A percentile compares a stretch with the other conserved stretches of the same genome.
phyloP scores from a whole-genome alignment of 2,329 filamentous ascomycete species.

The Cladosporium sp. region DNA sequence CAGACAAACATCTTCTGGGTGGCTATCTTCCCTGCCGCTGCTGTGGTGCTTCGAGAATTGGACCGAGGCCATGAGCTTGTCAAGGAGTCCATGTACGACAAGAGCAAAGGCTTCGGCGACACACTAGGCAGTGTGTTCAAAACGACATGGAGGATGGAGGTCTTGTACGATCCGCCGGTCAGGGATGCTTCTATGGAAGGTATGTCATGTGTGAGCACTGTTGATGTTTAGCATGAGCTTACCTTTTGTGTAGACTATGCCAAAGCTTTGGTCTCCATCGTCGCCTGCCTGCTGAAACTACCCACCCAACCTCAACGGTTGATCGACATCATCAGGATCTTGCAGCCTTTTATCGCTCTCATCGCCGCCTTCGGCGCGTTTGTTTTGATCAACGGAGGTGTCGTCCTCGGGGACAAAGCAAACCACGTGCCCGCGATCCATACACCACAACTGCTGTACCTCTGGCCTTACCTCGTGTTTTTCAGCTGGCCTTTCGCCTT shows the following conservation, averaged over 20 bases:
- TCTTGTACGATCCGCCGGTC: constrained; percentile 53
- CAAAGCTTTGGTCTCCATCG: constrained; percentile 62
- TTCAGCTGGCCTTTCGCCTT: constrained; percentile 81
- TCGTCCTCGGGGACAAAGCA: constrained; percentile 92
- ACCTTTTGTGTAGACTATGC: constrained; percentile 43
- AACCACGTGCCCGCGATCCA: constrained; percentile 91
- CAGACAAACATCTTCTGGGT: constrained; percentile 99
- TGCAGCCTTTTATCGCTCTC: constrained; percentile 58
- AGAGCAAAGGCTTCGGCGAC: constrained; percentile 35
- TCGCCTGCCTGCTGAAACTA: constrained; percentile 54
- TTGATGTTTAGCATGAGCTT: background rate
- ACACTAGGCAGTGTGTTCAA: constrained; percentile 30
- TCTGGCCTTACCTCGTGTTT: constrained; percentile 86
- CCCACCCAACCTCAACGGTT: constrained; percentile 33
- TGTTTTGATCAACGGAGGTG: constrained; percentile 82
- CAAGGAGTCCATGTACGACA: constrained; percentile 34
- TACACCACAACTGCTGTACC: constrained; percentile 88
- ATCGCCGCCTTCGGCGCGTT: constrained; percentile 70
- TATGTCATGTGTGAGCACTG: constrained; percentile 29
- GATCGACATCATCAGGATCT: constrained; percentile 21
- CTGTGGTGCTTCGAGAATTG: constrained; percentile 49
- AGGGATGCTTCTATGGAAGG: constrained; percentile 51
- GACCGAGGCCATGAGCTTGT: constrained; percentile 53
- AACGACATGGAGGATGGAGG: constrained; percentile 42
- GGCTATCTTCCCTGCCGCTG: constrained; percentile 68